Evolutionary conservation across 352 stramenopile genomes (phyloP).

Genomic region (Globisporangium iwayamae): DNA sequence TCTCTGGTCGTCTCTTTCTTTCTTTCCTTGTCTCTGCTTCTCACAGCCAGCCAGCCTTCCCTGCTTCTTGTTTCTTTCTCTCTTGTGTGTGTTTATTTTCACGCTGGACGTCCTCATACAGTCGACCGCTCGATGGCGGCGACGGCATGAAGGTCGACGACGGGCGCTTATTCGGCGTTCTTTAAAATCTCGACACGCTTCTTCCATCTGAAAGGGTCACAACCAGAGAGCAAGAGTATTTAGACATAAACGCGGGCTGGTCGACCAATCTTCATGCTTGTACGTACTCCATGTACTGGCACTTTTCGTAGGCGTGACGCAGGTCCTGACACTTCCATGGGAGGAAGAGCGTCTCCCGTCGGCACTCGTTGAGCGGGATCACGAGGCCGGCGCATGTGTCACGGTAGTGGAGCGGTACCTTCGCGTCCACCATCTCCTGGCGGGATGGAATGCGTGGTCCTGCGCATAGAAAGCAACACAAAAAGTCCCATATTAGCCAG

Average conservation of each 20-base stretch:
- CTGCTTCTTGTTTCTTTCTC: slow-evolving; percentile 1
- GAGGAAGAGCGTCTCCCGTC: slow-evolving; percentile 91
- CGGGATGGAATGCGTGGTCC: slow-evolving; percentile 71
- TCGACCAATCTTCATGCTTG: background rate
- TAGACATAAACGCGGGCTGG: background rate
- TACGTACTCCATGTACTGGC: slow-evolving; percentile 91
- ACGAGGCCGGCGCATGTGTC: slow-evolving; percentile 95
- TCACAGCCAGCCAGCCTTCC: background rate
- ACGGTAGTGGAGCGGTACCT: slow-evolving; percentile 92
- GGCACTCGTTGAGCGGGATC: slow-evolving; percentile 95
- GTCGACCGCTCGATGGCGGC: background rate
- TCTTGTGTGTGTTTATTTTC: background rate
- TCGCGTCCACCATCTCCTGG: slow-evolving; percentile 93
- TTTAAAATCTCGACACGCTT: slow-evolving; percentile 82
- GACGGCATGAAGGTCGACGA: background rate
- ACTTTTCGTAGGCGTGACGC: slow-evolving; percentile 98
- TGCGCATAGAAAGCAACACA: slow-evolving; percentile 19
- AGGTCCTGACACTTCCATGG: slow-evolving; percentile 96
- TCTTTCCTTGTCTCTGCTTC: background rate
- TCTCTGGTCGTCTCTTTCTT: background rate
- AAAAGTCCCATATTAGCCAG: background rate
- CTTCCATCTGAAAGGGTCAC: slow-evolving; percentile 56
- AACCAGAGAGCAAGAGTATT: background rate
- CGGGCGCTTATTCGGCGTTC: slow-evolving; percentile 45
- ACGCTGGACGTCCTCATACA: background rate